Evolutionary conservation across 1,284 basidiomycete genomes (phyloP).

Genomic region (Phellopilus nigrolimitatus): DNA sequence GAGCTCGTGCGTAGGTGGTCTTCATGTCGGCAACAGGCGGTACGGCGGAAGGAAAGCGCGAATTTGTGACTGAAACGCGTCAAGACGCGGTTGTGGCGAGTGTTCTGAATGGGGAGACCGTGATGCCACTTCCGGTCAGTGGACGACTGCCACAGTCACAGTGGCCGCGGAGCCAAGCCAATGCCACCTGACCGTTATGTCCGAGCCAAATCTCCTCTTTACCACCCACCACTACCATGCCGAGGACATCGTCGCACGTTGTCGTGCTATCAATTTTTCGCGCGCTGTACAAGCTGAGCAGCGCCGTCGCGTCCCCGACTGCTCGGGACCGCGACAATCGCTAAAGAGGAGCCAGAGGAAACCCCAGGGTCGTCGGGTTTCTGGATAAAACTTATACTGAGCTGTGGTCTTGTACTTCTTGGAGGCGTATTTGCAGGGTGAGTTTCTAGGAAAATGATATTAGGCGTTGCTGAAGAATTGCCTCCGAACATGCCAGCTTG

Average conservation of each 20-base stretch:
- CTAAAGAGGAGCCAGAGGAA: conserved; percentile 21
- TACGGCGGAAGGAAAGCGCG: too few species aligned
- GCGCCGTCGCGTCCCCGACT: conserved; percentile 12
- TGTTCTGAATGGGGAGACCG: too few species aligned
- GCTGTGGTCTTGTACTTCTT: conserved; percentile 61
- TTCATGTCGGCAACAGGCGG: too few species aligned
- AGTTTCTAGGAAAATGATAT: conserved; percentile 26
- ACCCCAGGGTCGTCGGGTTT: conserved; percentile 48
- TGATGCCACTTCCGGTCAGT: too few species aligned
- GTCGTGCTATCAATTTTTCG: conserved; percentile 1
- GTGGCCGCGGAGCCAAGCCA: too few species aligned
- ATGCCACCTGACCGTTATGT: too few species aligned
- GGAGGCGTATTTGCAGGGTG: conserved; percentile 88
- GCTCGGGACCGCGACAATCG: background rate
- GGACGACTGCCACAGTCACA: too few species aligned
- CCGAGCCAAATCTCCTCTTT: too few species aligned
- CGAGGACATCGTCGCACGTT: conserved; percentile 8
- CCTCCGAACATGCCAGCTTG: conserved; percentile 39
- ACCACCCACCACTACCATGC: conserved; percentile 3
- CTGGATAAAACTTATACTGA: conserved; percentile 65
- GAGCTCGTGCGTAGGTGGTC: too few species aligned
- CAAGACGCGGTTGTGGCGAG: too few species aligned
- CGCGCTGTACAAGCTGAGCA: conserved; percentile 9
- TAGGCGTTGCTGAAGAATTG: background rate
- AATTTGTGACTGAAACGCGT: too few species aligned